These are phyloP conservation scores for Taxillus chinensis DNA, from an alignment of 164 flowering plant species.

Conservation along the genomic window DNA sequence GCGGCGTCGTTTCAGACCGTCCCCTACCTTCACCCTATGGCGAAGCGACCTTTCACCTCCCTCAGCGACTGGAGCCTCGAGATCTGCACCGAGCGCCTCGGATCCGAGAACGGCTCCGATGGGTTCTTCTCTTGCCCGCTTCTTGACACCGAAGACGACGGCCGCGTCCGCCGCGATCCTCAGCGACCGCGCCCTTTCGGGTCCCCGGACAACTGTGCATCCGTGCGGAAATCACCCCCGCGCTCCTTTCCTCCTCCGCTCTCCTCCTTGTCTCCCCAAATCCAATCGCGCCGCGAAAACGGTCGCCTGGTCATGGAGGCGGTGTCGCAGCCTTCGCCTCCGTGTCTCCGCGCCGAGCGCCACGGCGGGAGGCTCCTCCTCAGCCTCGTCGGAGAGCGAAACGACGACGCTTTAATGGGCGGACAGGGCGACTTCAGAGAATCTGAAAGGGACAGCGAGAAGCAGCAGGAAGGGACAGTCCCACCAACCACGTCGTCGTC, in stretches of 20 bases:
- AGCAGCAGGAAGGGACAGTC: constrained; percentile 3
- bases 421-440: constrained; percentile 13
- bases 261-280: constrained; percentile 40
- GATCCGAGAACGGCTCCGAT: constrained; percentile 88
- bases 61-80: constrained; percentile 63
- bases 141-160: constrained; percentile 18
- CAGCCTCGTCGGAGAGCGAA: constrained; percentile 18
- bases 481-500: not conserved
- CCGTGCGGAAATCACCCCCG: constrained; percentile 10
- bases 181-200: too few relatives aligned
- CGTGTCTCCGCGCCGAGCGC: constrained; percentile 44
- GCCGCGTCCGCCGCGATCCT: not conserved
- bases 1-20: constrained; percentile 11
- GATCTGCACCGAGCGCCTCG: constrained; percentile 86
- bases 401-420: not conserved
- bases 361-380: constrained; percentile 62
- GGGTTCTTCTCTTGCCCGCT: constrained; percentile 39
- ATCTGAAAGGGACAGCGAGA: constrained; percentile 4
- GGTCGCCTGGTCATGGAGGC: constrained; percentile 68
- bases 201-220: too few relatives aligned
- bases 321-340: constrained; percentile 35
- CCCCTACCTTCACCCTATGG: constrained; percentile 65
- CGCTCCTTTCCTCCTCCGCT: constrained; percentile 65
- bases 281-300: constrained; percentile 42
- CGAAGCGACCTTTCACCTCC: constrained; percentile 36